A percentile compares a stretch with the other conserved stretches of the same genome.
phyloP scores from a whole-genome alignment of 2,329 filamentous ascomycete species.

The Rhytidhysteron rufulum region DNA sequence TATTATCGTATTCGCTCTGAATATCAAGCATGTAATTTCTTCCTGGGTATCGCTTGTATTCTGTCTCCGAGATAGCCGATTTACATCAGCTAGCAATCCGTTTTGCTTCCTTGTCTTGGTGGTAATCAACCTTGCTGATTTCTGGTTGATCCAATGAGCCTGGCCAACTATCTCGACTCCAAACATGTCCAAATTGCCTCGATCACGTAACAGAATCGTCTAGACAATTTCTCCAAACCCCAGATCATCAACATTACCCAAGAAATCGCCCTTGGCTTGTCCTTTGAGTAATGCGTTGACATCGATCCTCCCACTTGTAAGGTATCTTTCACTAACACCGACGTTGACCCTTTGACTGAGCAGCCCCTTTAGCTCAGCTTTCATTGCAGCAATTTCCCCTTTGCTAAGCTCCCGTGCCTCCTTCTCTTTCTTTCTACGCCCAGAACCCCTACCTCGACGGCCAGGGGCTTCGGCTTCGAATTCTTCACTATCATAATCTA shows the following conservation, averaged over 20 bases:
- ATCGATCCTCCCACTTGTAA: constrained; percentile 81
- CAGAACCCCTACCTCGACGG: constrained; percentile 61
- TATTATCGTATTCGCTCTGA: no score
- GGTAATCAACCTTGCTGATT: no score
- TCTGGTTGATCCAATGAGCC: no score
- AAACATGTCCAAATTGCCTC: neutral
- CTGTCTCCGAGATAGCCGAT: no score
- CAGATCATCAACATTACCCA: constrained; percentile 54
- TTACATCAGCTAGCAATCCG: no score
- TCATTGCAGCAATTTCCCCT: constrained; percentile 65
- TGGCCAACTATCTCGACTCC: no score
- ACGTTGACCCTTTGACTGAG: constrained; percentile 74
- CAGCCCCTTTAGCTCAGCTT: constrained; percentile 68
- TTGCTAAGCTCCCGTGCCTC: constrained; percentile 66
- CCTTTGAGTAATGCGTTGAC: constrained; percentile 66
- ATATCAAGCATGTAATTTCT: no score
- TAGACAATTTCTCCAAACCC: constrained; percentile 24
- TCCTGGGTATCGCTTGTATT: no score
- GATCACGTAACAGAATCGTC: neutral
- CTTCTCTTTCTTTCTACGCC: constrained; percentile 70
- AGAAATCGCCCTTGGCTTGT: constrained; percentile 59
- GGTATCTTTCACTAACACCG: constrained; percentile 81
- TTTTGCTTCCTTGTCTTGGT: no score
- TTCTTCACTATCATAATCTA: constrained; percentile 89
- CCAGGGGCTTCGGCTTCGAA: constrained; percentile 60